Conservation (phyloP, 371 early-diverging fungal species). For the Apophysomyces elegans region DNA sequence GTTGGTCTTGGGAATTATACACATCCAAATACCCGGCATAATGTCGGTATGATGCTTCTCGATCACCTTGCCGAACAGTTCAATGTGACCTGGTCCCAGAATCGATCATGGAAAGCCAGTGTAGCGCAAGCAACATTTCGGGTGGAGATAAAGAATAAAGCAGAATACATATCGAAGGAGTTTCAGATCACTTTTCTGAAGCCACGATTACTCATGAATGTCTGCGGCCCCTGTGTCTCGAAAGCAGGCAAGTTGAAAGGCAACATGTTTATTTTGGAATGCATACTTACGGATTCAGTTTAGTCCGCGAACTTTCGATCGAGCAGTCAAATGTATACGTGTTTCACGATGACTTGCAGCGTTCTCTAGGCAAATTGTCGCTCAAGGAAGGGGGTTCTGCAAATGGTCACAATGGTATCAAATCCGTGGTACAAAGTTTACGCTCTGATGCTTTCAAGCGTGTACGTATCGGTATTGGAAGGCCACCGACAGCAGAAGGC, state of each 20-base stretch:
- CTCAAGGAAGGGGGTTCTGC: constrained; percentile 63
- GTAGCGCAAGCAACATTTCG: constrained; percentile 40
- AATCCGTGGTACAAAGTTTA: constrained; percentile 64
- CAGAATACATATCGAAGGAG: constrained; percentile 23
- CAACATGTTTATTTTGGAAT: background rate
- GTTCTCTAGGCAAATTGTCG: constrained; percentile 66
- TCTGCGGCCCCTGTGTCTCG: constrained; percentile 70
- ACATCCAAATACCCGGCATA: constrained; percentile 72
- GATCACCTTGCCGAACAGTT: constrained; percentile 58
- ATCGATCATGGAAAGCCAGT: constrained; percentile 48
- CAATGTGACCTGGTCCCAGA: constrained; percentile 51
- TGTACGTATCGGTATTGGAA: constrained; percentile 70
- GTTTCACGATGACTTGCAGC: constrained; percentile 82
- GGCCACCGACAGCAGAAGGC: constrained; percentile 50
- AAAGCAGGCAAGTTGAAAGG: constrained; percentile 57
- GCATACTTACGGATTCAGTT: background rate
- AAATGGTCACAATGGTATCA: constrained; percentile 81
- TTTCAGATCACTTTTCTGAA: constrained; percentile 63
- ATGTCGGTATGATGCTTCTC: constrained; percentile 75
- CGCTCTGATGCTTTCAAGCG: constrained; percentile 59
- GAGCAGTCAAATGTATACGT: constrained; percentile 53
- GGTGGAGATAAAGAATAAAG: constrained; percentile 19
- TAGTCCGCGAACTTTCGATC: constrained; percentile 48
- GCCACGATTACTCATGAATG: constrained; percentile 72
- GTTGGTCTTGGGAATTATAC: constrained; percentile 77